Conservation (phyloP, 1,139 yeast species). For the Blastobotrys petasosporus region DNA sequence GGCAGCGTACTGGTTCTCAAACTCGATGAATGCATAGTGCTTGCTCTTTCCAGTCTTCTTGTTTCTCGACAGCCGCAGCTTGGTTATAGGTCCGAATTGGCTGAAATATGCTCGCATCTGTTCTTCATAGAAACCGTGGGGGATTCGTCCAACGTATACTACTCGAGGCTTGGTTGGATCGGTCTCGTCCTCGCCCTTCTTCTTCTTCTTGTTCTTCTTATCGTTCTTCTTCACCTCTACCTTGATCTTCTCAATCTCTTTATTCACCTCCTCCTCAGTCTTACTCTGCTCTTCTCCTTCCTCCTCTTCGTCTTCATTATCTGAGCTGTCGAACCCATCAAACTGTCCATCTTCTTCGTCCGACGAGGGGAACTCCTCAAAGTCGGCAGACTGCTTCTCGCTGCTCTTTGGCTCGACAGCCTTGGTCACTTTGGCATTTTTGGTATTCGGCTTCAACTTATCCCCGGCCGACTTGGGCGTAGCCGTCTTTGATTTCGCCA, state of each 20-base stretch:
- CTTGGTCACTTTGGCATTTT: conserved; percentile 15
- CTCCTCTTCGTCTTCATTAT: conserved; percentile 20
- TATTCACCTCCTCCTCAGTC: conserved; percentile 31
- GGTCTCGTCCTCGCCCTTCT: conserved; percentile 18
- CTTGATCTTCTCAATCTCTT: conserved; percentile 22
- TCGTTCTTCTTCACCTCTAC: conserved; percentile 25
- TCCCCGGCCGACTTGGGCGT: conserved; percentile 7
- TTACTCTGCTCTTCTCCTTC: conserved; percentile 29
- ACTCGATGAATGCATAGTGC: conserved; percentile 90
- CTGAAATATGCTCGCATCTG: conserved; percentile 76
- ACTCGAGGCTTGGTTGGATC: conserved; percentile 44
- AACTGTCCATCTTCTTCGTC: conserved; percentile 21
- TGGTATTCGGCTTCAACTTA: conserved; percentile 11
- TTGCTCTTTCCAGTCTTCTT: conserved; percentile 87
- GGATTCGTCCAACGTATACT: conserved; percentile 85
- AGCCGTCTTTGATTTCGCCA: conserved; percentile 13
- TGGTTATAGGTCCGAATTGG: conserved; percentile 81
- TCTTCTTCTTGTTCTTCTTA: conserved; percentile 15
- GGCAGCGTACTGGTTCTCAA: conserved; percentile 68
- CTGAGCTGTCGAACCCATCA: conserved; percentile 23
- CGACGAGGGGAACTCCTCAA: conserved; percentile 34
- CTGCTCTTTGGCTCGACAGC: conserved; percentile 10
- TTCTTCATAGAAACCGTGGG: conserved; percentile 83
- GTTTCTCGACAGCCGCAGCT: conserved; percentile 78
- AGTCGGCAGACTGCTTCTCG: conserved; percentile 31